phyloP scores from a whole-genome alignment of 805 yeast genomes.

The Yarrowia phangngaensis region DNA sequence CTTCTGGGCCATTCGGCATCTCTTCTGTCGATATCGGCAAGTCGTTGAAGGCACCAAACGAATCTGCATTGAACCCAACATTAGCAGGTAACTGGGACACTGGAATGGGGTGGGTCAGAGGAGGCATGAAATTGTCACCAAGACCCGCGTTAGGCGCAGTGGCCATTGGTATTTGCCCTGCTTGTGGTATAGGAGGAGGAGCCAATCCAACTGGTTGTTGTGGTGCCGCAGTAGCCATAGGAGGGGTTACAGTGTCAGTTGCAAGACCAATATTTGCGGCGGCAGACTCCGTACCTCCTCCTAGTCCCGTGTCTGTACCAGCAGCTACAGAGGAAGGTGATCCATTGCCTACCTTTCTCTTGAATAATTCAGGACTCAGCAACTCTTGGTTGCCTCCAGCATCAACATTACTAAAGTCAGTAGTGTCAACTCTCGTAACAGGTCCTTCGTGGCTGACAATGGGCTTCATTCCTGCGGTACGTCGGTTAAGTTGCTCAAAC shows the following conservation, averaged over 20 bases:
- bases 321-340: not conserved
- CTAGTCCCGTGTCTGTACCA: not conserved
- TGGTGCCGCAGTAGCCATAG: not conserved
- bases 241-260: too few species aligned
- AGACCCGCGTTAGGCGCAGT: not conserved
- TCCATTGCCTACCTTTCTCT: constrained; percentile 4
- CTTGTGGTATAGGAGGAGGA: not conserved
- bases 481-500: constrained; percentile 37
- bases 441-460: constrained; percentile 9
- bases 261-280: too few species aligned
- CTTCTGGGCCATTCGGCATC: constrained; percentile 19
- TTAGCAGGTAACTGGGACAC: constrained; percentile 20
- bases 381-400: constrained; percentile 15
- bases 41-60: constrained; percentile 18
- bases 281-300: too few species aligned
- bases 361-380: constrained; percentile 4
- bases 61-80: constrained; percentile 29
- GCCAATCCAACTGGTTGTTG: not conserved
- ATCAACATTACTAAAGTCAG: constrained; percentile 21
- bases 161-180: too few species aligned
- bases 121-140: constrained; percentile 2
- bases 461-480: constrained; percentile 25
- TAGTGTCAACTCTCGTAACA: constrained; percentile 20
- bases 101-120: constrained; percentile 24
- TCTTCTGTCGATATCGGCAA: constrained; percentile 29